Conservation (phyloP, 2,329 filamentous ascomycete genomes). For the Magnaporthiopsis poae region DNA sequence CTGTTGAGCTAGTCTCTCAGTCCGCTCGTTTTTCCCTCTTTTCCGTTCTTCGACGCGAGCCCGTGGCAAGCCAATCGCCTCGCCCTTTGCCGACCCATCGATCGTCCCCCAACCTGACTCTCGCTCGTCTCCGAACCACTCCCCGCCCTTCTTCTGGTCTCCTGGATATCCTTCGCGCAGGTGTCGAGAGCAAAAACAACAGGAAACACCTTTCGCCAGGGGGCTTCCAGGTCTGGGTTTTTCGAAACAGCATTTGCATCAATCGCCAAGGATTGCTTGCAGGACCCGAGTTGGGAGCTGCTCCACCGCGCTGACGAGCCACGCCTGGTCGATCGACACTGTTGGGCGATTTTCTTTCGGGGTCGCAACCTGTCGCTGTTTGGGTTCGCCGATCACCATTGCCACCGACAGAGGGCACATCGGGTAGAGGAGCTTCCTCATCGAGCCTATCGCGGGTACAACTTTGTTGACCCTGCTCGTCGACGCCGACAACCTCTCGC, state of each 20-base stretch:
- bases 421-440: neutral
- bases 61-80: neutral
- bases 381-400: neutral
- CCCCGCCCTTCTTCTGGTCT: constrained; percentile 14
- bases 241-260: neutral
- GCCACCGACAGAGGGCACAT: neutral
- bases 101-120: constrained; percentile 13
- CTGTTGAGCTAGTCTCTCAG: constrained; percentile 5
- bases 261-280: neutral
- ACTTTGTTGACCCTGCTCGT: neutral
- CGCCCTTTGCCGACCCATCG: constrained; percentile 22
- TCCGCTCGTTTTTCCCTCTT: constrained; percentile 4
- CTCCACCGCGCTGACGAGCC: constrained; percentile 4
- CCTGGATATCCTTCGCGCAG: constrained; percentile 18
- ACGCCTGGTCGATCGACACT: constrained; percentile 9
- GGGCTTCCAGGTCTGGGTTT: neutral
- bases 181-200: constrained; percentile 10
- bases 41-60: neutral
- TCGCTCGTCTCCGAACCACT: constrained; percentile 11
- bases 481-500: neutral
- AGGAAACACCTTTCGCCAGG: neutral
- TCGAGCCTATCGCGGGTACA: neutral
- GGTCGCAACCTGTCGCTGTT: neutral
- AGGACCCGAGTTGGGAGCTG: neutral
- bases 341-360: neutral